Evolutionary conservation across 2,329 filamentous ascomycete species (phyloP).

Genomic region (Thielaviopsis ethacetica): DNA sequence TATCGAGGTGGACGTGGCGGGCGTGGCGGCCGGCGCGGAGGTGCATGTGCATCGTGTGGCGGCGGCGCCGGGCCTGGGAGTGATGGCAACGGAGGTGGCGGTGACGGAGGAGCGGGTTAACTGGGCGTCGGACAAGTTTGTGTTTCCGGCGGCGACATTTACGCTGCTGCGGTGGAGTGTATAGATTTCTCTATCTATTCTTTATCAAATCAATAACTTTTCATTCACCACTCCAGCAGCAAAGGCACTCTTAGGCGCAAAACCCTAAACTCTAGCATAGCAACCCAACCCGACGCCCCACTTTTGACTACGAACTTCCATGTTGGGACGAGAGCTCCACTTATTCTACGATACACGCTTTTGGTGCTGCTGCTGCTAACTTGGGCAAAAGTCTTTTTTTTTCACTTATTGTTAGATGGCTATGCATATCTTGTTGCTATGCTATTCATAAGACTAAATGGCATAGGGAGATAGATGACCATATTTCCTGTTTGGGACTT

Average conservation of each 20-base stretch:
- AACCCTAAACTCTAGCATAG: no score
- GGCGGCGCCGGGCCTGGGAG: constrained; percentile 34
- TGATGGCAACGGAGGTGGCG: constrained; percentile 42
- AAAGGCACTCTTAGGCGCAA: no score
- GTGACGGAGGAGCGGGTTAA: constrained; percentile 33
- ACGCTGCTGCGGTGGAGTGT: constrained; percentile 47
- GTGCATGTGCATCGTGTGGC: constrained; percentile 48
- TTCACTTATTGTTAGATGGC: no score
- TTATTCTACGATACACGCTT: background rate
- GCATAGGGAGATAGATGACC: no score
- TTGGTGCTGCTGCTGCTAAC: no score
- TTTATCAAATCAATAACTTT: no score
- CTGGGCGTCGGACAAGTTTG: constrained; percentile 35
- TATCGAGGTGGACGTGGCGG: constrained; percentile 43
- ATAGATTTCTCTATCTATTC: no score
- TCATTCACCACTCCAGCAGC: no score
- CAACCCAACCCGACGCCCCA: background rate
- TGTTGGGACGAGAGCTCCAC: background rate
- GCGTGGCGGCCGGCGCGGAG: constrained; percentile 27
- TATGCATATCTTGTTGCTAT: no score
- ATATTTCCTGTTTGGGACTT: no score
- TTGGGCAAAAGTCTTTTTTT: no score
- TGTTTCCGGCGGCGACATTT: constrained; percentile 50
- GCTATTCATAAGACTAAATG: no score
- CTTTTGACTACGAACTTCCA: background rate